Evolutionary conservation across 2,329 filamentous ascomycete species (phyloP).

Genomic region (Pseudocercospora eumusae): DNA sequence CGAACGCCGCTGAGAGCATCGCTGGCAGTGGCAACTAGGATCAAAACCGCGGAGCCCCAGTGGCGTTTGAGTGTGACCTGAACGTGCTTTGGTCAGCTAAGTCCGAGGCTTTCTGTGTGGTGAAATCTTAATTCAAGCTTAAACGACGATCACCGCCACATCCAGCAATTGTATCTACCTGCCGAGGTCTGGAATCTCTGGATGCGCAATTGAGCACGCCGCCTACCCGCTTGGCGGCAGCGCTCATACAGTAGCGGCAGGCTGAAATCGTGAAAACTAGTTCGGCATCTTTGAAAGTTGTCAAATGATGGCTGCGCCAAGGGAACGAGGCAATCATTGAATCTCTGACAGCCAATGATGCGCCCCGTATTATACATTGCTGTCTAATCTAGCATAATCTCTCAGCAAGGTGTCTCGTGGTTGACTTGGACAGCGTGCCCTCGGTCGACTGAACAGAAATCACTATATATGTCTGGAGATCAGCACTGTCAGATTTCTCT

Average conservation of each 20-base stretch:
- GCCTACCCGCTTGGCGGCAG: slow-evolving; percentile 43
- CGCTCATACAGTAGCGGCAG: slow-evolving; percentile 44
- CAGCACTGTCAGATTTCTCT: background rate
- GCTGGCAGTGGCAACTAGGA: background rate
- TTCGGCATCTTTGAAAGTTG: background rate
- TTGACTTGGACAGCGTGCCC: slow-evolving; percentile 11
- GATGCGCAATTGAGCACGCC: slow-evolving; percentile 32
- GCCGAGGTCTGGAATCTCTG: slow-evolving; percentile 14
- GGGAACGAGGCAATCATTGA: slow-evolving; percentile 4
- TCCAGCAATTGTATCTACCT: background rate
- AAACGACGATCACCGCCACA: slow-evolving; percentile 17
- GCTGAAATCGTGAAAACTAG: slow-evolving; percentile 34
- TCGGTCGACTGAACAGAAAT: slow-evolving; percentile 1
- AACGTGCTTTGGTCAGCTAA: slow-evolving; percentile 6
- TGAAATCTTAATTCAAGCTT: slow-evolving; percentile 19
- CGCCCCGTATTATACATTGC: slow-evolving; percentile 3
- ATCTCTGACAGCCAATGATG: slow-evolving; percentile 6
- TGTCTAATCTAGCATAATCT: too few species aligned
- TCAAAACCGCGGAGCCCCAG: slow-evolving; percentile 7
- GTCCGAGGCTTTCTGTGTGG: slow-evolving; percentile 15
- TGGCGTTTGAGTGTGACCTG: slow-evolving; percentile 4
- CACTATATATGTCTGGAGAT: slow-evolving; percentile 15
- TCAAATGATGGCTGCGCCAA: slow-evolving; percentile 2
- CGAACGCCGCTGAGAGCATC: slow-evolving; percentile 5
- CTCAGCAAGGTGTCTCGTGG: slow-evolving; percentile 4